These are phyloP conservation scores for Acidomyces sp. DNA, from an alignment of 495 filamentous ascomycete genomes.

Conservation along the genomic window DNA sequence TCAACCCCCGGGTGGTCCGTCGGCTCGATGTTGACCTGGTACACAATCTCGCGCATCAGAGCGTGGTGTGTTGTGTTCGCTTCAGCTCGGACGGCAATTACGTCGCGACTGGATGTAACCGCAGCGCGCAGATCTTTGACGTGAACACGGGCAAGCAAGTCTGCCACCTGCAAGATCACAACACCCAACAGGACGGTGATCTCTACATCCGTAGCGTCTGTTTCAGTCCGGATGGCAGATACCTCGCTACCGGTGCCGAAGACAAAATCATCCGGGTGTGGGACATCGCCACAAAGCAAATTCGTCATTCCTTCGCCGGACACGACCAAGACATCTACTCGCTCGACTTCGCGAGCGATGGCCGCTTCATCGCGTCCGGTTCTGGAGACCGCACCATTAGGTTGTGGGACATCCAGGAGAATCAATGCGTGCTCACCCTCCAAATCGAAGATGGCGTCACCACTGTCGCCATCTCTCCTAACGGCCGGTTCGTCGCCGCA, in stretches of 20 bases:
- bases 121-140: constrained; percentile 33
- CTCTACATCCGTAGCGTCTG: constrained; percentile 34
- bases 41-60: constrained; percentile 30
- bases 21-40: constrained; percentile 31
- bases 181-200: constrained; percentile 28
- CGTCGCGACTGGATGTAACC: constrained; percentile 34
- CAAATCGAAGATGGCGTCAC: constrained; percentile 34
- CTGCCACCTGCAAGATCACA: constrained; percentile 28
- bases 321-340: constrained; percentile 36
- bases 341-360: constrained; percentile 32
- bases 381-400: constrained; percentile 31
- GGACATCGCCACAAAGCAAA: constrained; percentile 27
- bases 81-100: constrained; percentile 31
- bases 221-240: constrained; percentile 33
- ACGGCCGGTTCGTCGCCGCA: constrained; percentile 32
- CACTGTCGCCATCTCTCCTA: constrained; percentile 33
- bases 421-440: constrained; percentile 24
- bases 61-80: constrained; percentile 34
- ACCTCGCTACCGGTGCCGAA: constrained; percentile 32
- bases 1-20: constrained; percentile 29
- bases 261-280: constrained; percentile 35
- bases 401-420: constrained; percentile 30
- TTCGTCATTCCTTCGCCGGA: constrained; percentile 29
- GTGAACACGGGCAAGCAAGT: constrained; percentile 27
- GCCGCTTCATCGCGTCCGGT: constrained; percentile 32